Evolutionary conservation across 768 basidiomycete species (phyloP).

Genomic region (Tephrocybe sp.): DNA sequence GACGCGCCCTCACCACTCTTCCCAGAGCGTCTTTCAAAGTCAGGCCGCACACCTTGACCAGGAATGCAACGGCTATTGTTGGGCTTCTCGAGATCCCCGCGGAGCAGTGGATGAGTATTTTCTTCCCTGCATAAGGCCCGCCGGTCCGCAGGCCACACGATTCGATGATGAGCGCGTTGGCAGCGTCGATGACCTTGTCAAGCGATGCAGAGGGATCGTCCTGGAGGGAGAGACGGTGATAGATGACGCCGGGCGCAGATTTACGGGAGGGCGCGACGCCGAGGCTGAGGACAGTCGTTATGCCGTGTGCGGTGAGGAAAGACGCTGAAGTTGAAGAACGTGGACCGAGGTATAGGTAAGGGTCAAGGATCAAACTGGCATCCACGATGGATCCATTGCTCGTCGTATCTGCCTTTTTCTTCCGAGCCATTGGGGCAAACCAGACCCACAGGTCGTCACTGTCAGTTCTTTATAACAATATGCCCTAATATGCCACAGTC

Average conservation of each 20-base stretch:
- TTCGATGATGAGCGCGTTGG: constrained; percentile 30
- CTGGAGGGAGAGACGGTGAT: constrained; percentile 37
- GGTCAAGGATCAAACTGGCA: constrained; percentile 17
- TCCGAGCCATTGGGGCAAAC: not conserved
- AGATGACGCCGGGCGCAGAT: constrained; percentile 29
- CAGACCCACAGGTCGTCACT: no score
- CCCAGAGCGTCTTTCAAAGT: constrained; percentile 37
- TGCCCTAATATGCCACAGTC: no score
- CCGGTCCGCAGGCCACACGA: constrained; percentile 5
- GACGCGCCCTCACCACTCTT: constrained; percentile 31
- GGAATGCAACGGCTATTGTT: constrained; percentile 38
- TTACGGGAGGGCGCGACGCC: constrained; percentile 29
- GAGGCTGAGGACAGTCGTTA: constrained; percentile 43
- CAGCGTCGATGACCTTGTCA: constrained; percentile 22
- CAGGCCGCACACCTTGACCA: constrained; percentile 37
- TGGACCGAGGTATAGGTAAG: constrained; percentile 40
- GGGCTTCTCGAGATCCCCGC: constrained; percentile 49
- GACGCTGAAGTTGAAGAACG: constrained; percentile 33
- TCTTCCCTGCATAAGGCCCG: constrained; percentile 14
- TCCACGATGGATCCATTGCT: not conserved
- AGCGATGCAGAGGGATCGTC: constrained; percentile 34
- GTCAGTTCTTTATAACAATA: no score
- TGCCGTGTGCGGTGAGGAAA: constrained; percentile 32
- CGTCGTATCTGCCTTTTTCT: not conserved
- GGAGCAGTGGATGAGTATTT: constrained; percentile 43